A percentile compares a stretch with the other conserved stretches of the same genome.
These are phyloP conservation scores for Haplosporangium sp. DNA, from an alignment of 371 early-diverging fungal species.

Conservation along the genomic window DNA sequence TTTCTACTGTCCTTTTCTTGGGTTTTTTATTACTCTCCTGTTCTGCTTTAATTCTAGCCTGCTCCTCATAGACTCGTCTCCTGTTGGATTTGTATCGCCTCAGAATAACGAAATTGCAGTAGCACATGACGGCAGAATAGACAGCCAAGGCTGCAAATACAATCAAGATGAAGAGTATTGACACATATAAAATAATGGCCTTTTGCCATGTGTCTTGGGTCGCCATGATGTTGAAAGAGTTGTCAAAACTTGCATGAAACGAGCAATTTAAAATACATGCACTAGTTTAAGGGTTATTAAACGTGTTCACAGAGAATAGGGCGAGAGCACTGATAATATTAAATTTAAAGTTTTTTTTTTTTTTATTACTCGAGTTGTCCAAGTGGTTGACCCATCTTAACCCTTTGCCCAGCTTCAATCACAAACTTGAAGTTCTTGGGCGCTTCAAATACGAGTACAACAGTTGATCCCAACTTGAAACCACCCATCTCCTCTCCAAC, in stretches of 20 bases:
- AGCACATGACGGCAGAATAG: conserved; percentile 30
- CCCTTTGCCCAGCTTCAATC: conserved; percentile 77
- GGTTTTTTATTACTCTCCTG: background rate
- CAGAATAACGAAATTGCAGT: conserved; percentile 33
- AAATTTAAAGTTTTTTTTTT: no score
- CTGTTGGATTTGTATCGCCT: conserved; percentile 15
- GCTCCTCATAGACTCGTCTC: conserved; percentile 25
- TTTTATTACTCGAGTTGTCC: conserved; percentile 58
- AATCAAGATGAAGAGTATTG: conserved; percentile 9
- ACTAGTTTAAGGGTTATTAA: background rate
- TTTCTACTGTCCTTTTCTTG: background rate
- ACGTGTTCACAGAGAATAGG: no score
- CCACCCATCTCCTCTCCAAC: conserved; percentile 95
- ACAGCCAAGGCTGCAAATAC: background rate
- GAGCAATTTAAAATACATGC: no score
- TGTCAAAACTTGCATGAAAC: background rate
- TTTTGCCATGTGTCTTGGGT: conserved; percentile 13
- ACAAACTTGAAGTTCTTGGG: conserved; percentile 85
- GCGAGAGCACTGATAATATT: no score
- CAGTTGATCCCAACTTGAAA: conserved; percentile 93
- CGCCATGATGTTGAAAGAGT: conserved; percentile 18
- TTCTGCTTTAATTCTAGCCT: conserved; percentile 12
- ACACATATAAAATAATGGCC: conserved; percentile 11
- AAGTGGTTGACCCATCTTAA: conserved; percentile 87
- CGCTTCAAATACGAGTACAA: conserved; percentile 98